A percentile compares a stretch with the other conserved stretches of the same genome.
phyloP scores from a whole-genome alignment of 495 filamentous ascomycete species.

The Rhypophila decipiens region DNA sequence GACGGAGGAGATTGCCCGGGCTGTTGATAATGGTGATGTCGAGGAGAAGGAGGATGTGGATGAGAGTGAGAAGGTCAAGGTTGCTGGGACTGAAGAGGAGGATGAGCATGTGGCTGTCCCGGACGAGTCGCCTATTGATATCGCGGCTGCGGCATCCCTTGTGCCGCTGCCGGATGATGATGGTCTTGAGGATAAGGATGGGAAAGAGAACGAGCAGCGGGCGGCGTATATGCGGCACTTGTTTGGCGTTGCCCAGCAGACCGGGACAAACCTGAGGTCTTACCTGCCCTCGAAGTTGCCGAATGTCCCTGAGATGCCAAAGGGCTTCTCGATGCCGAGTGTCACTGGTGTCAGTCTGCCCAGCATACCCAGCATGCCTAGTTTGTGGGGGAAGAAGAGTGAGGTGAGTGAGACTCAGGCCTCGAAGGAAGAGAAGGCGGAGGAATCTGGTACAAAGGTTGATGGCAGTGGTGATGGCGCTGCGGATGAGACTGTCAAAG shows the following conservation, averaged over 20 bases:
- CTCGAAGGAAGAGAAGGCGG: background rate
- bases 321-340: constrained; percentile 8
- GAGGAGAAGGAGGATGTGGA: constrained; percentile 4
- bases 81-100: constrained; percentile 7
- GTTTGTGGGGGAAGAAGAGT: constrained; percentile 11
- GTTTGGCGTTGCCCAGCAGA: constrained; percentile 39
- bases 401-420: background rate
- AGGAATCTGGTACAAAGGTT: background rate
- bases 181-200: constrained; percentile 22
- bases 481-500: background rate
- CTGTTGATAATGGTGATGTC: constrained; percentile 23
- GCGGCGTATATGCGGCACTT: constrained; percentile 39
- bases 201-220: constrained; percentile 17
- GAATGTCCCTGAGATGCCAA: constrained; percentile 24
- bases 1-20: constrained; percentile 30
- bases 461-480: background rate
- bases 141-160: constrained; percentile 38
- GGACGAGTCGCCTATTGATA: constrained; percentile 41
- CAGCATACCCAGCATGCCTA: constrained; percentile 12
- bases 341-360: constrained; percentile 20
- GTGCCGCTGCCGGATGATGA: constrained; percentile 38
- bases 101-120: constrained; percentile 22
- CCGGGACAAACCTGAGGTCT: constrained; percentile 30
- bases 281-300: constrained; percentile 39
- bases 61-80: background rate